Evolutionary conservation across 495 filamentous ascomycete species (phyloP).

Genomic region (Lasiosphaeris hirsuta): DNA sequence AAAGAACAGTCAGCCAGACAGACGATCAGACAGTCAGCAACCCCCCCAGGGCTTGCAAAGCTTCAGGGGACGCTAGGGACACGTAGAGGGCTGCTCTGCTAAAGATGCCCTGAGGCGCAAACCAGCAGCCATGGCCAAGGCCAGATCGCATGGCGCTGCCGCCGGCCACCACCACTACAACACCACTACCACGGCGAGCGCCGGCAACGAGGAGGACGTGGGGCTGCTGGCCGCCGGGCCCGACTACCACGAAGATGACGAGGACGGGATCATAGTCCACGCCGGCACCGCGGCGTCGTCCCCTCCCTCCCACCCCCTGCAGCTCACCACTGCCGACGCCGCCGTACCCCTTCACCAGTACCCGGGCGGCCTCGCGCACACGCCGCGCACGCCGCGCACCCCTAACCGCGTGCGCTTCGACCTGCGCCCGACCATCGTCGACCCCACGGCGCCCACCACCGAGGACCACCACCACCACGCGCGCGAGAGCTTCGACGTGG

Average conservation of each 20-base stretch:
- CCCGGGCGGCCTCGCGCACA: conserved; percentile 24
- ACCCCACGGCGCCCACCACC: conserved; percentile 3
- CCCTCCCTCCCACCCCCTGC: neutral
- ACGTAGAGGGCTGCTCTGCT: neutral
- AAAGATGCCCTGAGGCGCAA: conserved; percentile 35
- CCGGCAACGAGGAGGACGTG: conserved; percentile 39
- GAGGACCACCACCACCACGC: conserved; percentile 39
- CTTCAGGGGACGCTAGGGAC: neutral
- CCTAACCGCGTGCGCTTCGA: conserved; percentile 87
- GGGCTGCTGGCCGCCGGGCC: conserved; percentile 37
- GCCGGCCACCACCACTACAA: neutral
- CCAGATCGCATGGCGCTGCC: conserved; percentile 34
- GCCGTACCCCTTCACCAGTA: neutral
- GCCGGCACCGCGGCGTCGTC: conserved; percentile 20
- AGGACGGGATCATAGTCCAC: conserved; percentile 38
- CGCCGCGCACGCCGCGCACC: conserved; percentile 66
- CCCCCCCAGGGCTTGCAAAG: no score
- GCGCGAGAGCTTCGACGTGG: conserved; percentile 40
- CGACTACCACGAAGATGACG: conserved; percentile 16
- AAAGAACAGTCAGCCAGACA: no score
- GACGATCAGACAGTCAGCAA: no score
- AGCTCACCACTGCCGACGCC: neutral
- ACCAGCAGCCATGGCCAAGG: conserved; percentile 42
- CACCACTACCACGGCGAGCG: neutral
- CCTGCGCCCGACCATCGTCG: conserved; percentile 49